phyloP scores from a whole-genome alignment of 2,329 filamentous ascomycete genomes.

The Xylaria multiplex region DNA sequence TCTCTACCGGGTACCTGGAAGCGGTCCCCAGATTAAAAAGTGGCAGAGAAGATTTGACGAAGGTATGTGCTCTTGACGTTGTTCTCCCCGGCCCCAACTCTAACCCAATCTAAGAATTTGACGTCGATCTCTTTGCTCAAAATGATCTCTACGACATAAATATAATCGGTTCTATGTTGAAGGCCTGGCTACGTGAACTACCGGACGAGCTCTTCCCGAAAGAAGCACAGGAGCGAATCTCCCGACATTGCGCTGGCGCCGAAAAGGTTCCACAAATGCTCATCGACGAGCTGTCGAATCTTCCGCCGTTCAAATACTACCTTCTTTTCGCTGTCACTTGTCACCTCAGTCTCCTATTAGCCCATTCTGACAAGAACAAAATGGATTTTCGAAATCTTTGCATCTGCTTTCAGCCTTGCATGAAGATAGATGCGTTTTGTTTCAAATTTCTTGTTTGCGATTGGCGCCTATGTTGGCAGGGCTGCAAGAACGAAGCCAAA shows the following conservation, averaged over 20 bases:
- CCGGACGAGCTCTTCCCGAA: slow-evolving; percentile 95
- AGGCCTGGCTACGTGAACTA: slow-evolving; percentile 94
- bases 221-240: slow-evolving; percentile 79
- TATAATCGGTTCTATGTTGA: slow-evolving; percentile 94
- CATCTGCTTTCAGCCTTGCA: slow-evolving; percentile 96
- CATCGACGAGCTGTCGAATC: slow-evolving; percentile 88
- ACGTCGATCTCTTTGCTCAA: slow-evolving; percentile 90
- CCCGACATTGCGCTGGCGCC: slow-evolving; percentile 80
- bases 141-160: slow-evolving; percentile 94
- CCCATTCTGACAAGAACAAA: slow-evolving; percentile 94
- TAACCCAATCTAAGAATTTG: slow-evolving; percentile 68
- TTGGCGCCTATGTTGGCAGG: slow-evolving; percentile 97
- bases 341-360: slow-evolving; percentile 89
- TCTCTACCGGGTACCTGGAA: slow-evolving; percentile 90
- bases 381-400: slow-evolving; percentile 97
- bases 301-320: slow-evolving; percentile 98
- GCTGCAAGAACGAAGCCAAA: slow-evolving; percentile 88
- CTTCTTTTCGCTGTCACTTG: slow-evolving; percentile 97
- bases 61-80: slow-evolving; percentile 59
- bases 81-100: slow-evolving; percentile 9
- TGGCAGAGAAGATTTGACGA: slow-evolving; percentile 93
- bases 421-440: slow-evolving; percentile 94
- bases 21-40: slow-evolving; percentile 88
- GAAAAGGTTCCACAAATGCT: slow-evolving; percentile 85
- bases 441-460: slow-evolving; percentile 96